phyloP scores from a whole-genome alignment of 2,329 filamentous ascomycete species.

The Talaromyces marneffei region DNA sequence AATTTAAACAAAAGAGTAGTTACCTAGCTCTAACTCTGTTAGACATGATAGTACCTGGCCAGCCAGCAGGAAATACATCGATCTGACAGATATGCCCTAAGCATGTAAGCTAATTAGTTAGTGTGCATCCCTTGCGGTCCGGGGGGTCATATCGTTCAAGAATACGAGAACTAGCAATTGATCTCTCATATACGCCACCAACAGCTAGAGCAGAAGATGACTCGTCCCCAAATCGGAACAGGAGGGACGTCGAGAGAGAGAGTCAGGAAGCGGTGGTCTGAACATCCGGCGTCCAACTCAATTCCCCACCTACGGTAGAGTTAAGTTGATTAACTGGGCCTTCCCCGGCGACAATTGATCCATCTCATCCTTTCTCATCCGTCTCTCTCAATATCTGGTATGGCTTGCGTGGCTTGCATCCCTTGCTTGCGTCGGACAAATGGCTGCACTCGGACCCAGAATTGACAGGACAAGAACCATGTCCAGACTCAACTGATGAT shows the following conservation, averaged over 20 bases:
- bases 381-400: neutral
- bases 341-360: neutral
- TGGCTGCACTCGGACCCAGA: neutral
- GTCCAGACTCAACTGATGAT: neutral
- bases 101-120: neutral
- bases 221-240: neutral
- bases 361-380: neutral
- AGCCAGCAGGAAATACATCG: neutral
- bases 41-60: neutral
- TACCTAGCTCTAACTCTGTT: neutral
- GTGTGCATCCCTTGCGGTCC: neutral
- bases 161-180: neutral
- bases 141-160: neutral
- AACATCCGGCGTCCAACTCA: neutral
- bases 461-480: neutral
- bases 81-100: neutral
- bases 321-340: too few relatives aligned
- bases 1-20: too few relatives aligned
- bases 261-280: neutral
- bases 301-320: too few relatives aligned
- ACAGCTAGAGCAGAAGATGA: neutral
- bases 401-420: neutral
- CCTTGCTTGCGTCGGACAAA: slow-evolving; percentile 4
- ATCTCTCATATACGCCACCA: neutral
- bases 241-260: neutral